phyloP scores from a whole-genome alignment of 129 eudicot species.

The Rutidosis leptorrhynchoides region DNA sequence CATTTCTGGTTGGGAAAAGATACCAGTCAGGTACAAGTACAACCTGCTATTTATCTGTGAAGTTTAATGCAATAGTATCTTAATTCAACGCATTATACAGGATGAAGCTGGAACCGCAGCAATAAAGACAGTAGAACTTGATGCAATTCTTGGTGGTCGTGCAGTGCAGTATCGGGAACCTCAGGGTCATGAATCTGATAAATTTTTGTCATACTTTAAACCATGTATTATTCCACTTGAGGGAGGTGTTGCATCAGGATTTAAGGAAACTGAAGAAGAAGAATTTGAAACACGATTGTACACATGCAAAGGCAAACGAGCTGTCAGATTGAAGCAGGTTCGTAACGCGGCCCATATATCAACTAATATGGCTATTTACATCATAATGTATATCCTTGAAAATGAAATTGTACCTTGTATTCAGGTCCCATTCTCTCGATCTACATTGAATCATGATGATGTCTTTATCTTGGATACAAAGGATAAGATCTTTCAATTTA shows the following conservation, averaged over 20 bases:
- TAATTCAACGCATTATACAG: conserved; percentile 31
- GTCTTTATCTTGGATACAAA: conserved; percentile 82
- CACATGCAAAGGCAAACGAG: conserved; percentile 88
- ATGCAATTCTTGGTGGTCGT: conserved; percentile 92
- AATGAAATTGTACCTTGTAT: conserved; percentile 9
- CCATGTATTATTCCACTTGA: conserved; percentile 96
- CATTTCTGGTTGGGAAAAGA: conserved; percentile 98
- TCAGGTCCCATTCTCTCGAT: conserved; percentile 83
- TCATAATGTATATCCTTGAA: conserved; percentile 5
- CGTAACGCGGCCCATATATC: neutral
- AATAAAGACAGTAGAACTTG: conserved; percentile 95
- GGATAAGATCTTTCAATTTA: conserved; percentile 80
- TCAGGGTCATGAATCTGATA: conserved; percentile 95
- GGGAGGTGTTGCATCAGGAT: conserved; percentile 97
- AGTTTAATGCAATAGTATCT: neutral
- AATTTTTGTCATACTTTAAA: conserved; percentile 82
- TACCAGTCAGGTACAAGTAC: conserved; percentile 97
- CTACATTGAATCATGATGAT: conserved; percentile 88
- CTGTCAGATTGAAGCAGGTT: conserved; percentile 93
- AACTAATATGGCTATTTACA: neutral
- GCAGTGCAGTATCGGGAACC: conserved; percentile 94
- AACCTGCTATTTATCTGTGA: neutral
- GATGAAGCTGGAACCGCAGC: conserved; percentile 99
- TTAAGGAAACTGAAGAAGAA: conserved; percentile 84
- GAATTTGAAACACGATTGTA: conserved; percentile 85